Percentiles rank a stretch among this genome's conserved stretches.
Evolutionary conservation across 2,329 filamentous ascomycete species (phyloP).

Genomic region (Fusarium sp.): DNA sequence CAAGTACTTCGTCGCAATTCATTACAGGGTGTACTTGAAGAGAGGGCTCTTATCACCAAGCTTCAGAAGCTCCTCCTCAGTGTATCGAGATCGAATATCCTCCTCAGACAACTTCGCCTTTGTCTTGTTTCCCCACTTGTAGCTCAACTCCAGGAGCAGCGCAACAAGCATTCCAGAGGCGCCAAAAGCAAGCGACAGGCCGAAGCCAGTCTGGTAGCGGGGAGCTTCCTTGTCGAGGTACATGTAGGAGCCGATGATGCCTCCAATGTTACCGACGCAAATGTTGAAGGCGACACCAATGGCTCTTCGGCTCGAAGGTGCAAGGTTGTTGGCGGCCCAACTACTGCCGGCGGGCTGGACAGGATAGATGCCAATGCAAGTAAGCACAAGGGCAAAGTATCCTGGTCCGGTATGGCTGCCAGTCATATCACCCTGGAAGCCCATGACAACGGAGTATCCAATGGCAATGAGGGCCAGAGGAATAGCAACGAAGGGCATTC

Average conservation of each 20-base stretch:
- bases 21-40: neutral
- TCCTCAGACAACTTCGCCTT: constrained; percentile 43
- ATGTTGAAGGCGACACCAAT: constrained; percentile 51
- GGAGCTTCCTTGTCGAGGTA: constrained; percentile 51
- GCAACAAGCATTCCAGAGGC: constrained; percentile 44
- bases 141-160: constrained; percentile 45
- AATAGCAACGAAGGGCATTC: neutral
- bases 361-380: neutral
- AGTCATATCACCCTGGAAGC: neutral
- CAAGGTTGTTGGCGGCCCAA: constrained; percentile 58
- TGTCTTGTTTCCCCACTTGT: constrained; percentile 42
- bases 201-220: constrained; percentile 51
- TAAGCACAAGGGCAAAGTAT: neutral
- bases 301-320: constrained; percentile 49
- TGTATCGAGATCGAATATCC: constrained; percentile 25
- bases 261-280: constrained; percentile 50
- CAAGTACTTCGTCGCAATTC: neutral
- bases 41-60: neutral
- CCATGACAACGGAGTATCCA: neutral
- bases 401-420: neutral
- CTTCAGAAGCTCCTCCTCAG: neutral
- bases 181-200: constrained; percentile 48
- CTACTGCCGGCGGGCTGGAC: neutral
- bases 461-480: neutral
- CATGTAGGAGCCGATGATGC: constrained; percentile 54